A percentile compares a stretch with the other conserved stretches of the same genome.
These are phyloP conservation scores for Cerioporus squamosus DNA, from an alignment of 1,284 basidiomycete genomes.

Conservation along the genomic window DNA sequence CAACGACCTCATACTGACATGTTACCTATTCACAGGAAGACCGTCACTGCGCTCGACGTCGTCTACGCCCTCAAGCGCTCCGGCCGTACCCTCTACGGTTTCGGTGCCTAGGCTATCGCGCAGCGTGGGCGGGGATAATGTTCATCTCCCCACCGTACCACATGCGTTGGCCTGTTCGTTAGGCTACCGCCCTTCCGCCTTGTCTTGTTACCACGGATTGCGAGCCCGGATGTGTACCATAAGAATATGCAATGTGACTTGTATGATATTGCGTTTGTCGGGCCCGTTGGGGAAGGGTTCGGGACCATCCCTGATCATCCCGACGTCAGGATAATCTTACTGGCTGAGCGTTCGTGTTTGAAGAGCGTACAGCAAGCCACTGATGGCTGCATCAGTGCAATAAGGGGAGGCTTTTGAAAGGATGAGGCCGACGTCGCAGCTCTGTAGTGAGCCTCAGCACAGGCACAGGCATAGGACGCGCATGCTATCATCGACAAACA, in stretches of 20 bases:
- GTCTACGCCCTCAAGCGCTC: conserved; percentile 87
- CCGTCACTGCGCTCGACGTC: conserved; percentile 81
- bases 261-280: too few species aligned
- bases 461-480: too few species aligned
- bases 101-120: conserved; percentile 54
- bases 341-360: too few species aligned
- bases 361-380: too few species aligned
- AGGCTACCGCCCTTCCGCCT: background rate
- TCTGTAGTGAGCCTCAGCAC: too few species aligned
- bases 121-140: background rate
- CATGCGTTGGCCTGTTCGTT: background rate
- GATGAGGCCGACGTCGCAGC: too few species aligned
- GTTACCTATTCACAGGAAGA: conserved; percentile 64
- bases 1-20: conserved; percentile 1
- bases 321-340: too few species aligned
- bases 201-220: background rate
- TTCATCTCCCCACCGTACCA: background rate
- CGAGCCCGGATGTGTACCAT: conserved; percentile 13
- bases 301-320: too few species aligned
- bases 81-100: conserved; percentile 81
- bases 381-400: too few species aligned
- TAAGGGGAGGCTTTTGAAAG: too few species aligned
- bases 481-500: background rate
- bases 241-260: conserved; percentile 13
- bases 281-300: too few species aligned